Conservation (phyloP, 2,329 filamentous ascomycete genomes). For the Sporothrix dimorphospora region DNA sequence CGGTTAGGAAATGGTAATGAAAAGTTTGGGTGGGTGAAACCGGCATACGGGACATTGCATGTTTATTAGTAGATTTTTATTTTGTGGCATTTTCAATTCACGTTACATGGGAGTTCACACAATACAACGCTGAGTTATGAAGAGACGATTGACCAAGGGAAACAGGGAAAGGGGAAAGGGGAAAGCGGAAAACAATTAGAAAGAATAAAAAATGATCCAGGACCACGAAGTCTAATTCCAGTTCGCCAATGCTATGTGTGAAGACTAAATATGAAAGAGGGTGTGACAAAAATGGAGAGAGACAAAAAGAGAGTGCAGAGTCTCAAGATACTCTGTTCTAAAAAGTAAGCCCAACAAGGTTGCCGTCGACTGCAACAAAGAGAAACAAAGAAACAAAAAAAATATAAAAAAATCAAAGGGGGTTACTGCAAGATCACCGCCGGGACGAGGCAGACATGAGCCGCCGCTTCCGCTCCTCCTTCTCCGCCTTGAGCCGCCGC, state of each 20-base stretch:
- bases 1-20: neutral
- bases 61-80: neutral
- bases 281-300: neutral
- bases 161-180: too few relatives aligned
- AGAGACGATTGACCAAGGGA: neutral
- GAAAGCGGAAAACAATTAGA: neutral
- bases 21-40: neutral
- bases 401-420: neutral
- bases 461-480: slow-evolving; percentile 56
- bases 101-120: neutral
- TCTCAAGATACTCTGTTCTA: neutral
- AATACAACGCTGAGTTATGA: neutral
- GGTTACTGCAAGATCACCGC: neutral
- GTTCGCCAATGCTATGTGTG: slow-evolving; percentile 24
- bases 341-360: neutral
- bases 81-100: too few relatives aligned
- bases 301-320: neutral
- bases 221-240: neutral
- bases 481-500: slow-evolving; percentile 62
- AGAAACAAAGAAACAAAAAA: neutral
- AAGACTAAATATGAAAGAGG: neutral
- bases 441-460: slow-evolving; percentile 20
- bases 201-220: neutral
- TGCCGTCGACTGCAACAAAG: neutral
- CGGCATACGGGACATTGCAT: neutral